Evolutionary conservation across 2,329 filamentous ascomycete genomes (phyloP), one percentile per base, ranked within the genome.

Genomic region (Fusarium abutilonis): DNA sequence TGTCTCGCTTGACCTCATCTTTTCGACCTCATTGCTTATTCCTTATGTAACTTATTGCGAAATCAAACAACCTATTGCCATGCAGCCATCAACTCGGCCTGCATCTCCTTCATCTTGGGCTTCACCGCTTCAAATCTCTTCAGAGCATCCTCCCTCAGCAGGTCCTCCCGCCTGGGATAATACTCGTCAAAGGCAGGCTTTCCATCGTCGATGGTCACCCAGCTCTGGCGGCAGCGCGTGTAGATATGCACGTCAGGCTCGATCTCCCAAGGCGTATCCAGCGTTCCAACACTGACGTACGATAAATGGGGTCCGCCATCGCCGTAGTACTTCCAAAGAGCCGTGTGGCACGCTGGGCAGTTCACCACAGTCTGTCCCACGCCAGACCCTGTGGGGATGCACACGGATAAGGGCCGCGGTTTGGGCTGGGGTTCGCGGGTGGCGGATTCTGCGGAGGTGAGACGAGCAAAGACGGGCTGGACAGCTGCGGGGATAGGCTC

Each of bases 241-340:
- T 71, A 83, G 46, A 82, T 79, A 67, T 83, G 79, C 17, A 78
- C 73, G 64, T 81, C 78, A 1, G 80, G 80, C n/a, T 73, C 71
- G 8, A 79, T 62, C 49, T 73, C 66, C 59, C 72, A 70, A 7
- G 75, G 70, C 13, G 67, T 62, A 65, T 81, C 80, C 43, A 83
- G 71, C 10, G 80, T 82, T 4, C 80, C 79, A 23, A 74, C 76
- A 35, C 78, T 75, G 9, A 83, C 62, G 60, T 76, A 81, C 14
- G 71, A 68, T 10, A 77, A 48, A 48, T 71, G 41, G 8, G 66
- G 64, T 3, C 74, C 73, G 11, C 56, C 59, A 34, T 72, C 73
- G 11, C 45, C 70, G 63, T 82, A 83, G 60, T 78, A 63, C 52
- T 69, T 77, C 76, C 77, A 82, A 3, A 83, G 50, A 10, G 73